Base-by-base conservation (phyloP, 2,329 filamentous ascomycete species). In the Colletotrichum nymphaeae region DNA sequence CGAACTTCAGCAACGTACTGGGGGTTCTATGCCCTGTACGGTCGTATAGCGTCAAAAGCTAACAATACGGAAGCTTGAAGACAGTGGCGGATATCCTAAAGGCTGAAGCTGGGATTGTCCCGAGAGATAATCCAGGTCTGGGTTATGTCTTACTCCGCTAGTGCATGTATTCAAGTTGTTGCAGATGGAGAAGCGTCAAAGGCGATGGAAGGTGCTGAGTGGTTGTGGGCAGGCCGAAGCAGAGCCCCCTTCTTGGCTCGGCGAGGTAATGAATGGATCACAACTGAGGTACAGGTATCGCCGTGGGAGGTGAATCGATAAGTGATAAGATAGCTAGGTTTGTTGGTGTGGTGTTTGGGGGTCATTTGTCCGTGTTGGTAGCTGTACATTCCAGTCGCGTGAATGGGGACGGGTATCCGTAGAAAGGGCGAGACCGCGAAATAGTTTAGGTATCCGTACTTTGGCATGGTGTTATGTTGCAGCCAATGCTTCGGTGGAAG, bases 231-330 rank as follows among this genome's bases (percentile, higher is more conserved):
- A 53, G 32, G 42, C 69, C 30, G 30, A 59, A 30, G 69, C 56
- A 72, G 55, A 69, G 30, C 65, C 64, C 60, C 49, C 69, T 53
- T 72, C 49, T 72, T 69, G 69, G 65, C 69, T 52, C 69, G 19
- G 58, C 49, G 35, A 55, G 53, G 35, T 24, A 46, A 68, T 52
- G 37, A 57, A 49, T 16, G 26, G 42, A 59, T 58, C 49, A 49
- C 16, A 49, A 49, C 19, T 49, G 42, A n/a, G 42, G 37, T 69
- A 37, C 65, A 69, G 66, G 65, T 56, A 37, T 32, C 58, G 12
- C 52, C 46, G 37, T 7, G 24, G 52, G 35, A 57, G 52, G 52
- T 24, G 69, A 59, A 69, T 52, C 52, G 58, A 69, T 30, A 59
- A 12, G 37, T 32, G 37, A 35, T 19, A 55, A 24, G 30, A 53